Conservation (phyloP, 140 eudicot species). For the Ambrosia hybrid region DNA sequence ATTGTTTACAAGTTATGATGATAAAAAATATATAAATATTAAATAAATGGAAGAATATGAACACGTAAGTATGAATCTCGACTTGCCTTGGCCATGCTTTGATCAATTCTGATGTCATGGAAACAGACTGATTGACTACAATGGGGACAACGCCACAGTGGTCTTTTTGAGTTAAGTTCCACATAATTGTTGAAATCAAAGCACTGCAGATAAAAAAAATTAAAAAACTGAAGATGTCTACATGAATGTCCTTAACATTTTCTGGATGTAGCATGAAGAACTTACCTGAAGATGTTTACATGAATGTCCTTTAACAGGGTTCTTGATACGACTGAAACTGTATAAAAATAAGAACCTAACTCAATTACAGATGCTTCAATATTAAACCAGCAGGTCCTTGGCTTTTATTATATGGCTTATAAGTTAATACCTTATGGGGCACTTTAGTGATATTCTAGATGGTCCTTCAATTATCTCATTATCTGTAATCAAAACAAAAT, state of each 20-base stretch:
- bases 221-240: not conserved
- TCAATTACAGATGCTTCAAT: conserved; percentile 1
- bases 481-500: conserved; percentile 45
- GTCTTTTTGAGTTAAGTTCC: conserved; percentile 75
- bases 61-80: not conserved
- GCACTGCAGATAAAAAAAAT: conserved; percentile 41
- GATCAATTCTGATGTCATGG: conserved; percentile 74
- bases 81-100: conserved; percentile 82
- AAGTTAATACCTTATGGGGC: conserved; percentile 78
- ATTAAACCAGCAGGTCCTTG: conserved; percentile 7
- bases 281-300: conserved; percentile 88
- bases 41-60: not conserved
- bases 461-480: conserved; percentile 80
- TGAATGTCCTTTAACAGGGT: conserved; percentile 79
- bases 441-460: conserved; percentile 73
- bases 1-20: not conserved
- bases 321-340: conserved; percentile 70
- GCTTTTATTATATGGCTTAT: not conserved
- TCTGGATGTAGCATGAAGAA: conserved; percentile 14
- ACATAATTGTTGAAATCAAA: conserved; percentile 79
- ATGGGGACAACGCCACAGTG: conserved; percentile 92
- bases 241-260: not conserved
- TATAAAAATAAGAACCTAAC: conserved; percentile 18
- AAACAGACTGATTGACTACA: conserved; percentile 79
- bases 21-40: not conserved